These are phyloP conservation scores for Phoma sp. DNA, from an alignment of 2,329 filamentous ascomycete species.

Conservation along the genomic window DNA sequence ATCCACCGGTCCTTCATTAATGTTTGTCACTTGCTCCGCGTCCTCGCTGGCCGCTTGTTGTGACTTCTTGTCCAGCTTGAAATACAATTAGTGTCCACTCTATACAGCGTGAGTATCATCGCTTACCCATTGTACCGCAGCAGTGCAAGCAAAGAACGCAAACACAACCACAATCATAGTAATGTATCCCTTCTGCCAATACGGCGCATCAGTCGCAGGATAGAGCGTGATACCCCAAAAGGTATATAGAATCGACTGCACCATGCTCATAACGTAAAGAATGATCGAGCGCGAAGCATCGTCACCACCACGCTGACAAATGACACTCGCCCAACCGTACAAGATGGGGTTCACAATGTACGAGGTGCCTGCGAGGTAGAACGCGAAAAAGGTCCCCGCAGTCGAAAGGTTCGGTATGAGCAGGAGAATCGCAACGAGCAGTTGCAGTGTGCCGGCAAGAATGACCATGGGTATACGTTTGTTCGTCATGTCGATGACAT, in stretches of 20 bases:
- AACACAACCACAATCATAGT: constrained; percentile 44
- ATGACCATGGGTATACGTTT: constrained; percentile 46
- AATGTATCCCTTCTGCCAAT: constrained; percentile 51
- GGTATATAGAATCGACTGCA: constrained; percentile 50
- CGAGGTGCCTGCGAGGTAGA: constrained; percentile 48
- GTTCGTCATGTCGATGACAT: constrained; percentile 49
- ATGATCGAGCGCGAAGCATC: constrained; percentile 52
- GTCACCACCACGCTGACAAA: constrained; percentile 49
- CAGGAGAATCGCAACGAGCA: constrained; percentile 43
- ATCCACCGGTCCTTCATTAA: background rate
- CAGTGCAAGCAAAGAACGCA: constrained; percentile 33
- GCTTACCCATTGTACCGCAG: constrained; percentile 33
- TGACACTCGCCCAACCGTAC: constrained; percentile 51
- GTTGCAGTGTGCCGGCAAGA: constrained; percentile 42
- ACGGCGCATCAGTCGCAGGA: constrained; percentile 52
- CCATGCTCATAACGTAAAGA: constrained; percentile 52
- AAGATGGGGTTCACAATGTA: constrained; percentile 52
- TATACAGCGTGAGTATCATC: background rate
- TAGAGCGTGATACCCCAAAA: constrained; percentile 57
- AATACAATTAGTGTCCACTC: background rate
- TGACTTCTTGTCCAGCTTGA: constrained; percentile 17
- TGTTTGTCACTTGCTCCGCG: background rate
- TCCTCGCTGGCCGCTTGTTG: constrained; percentile 5
- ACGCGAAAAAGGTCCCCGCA: constrained; percentile 47
- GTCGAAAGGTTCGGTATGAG: constrained; percentile 42